Conservation (phyloP, 345 rosid genomes). For the Eucalyptus sp. region DNA sequence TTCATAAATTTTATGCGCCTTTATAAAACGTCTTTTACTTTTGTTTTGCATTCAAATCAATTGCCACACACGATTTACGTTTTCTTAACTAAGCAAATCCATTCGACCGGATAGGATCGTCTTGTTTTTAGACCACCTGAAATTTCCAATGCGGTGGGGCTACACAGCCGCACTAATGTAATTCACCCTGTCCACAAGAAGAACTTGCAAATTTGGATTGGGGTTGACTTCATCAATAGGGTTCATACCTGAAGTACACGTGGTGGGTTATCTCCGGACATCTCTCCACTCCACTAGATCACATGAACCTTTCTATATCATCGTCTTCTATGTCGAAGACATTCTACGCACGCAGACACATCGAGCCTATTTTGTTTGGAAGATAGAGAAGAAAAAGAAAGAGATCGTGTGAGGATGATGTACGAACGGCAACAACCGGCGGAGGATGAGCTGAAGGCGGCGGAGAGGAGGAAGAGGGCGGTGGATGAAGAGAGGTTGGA, state of each 20-base stretch:
- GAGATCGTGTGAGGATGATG: not conserved
- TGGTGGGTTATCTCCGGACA: not conserved
- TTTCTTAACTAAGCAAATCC: not conserved
- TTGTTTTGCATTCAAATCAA: not conserved
- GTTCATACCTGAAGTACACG: not conserved
- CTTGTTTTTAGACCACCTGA: not conserved
- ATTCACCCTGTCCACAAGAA: not conserved
- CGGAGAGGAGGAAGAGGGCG: not conserved
- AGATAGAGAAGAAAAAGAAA: not conserved
- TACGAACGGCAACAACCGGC: not conserved
- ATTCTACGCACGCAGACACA: not conserved
- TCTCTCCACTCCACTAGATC: not conserved
- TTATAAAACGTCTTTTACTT: not conserved
- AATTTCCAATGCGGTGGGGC: not conserved
- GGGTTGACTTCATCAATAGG: not conserved
- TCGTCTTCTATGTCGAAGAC: not conserved
- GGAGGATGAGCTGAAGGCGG: not conserved
- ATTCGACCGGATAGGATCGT: not conserved
- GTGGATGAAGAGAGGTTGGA: constrained; percentile 22
- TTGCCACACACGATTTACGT: not conserved
- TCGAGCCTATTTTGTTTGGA: not conserved
- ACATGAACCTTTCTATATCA: not conserved
- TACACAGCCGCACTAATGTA: not conserved
- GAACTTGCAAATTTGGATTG: not conserved
- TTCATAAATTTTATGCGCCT: not conserved